Evolutionary conservation across 2,329 filamentous ascomycete species (phyloP).

Genomic region (Fusarium sp.): DNA sequence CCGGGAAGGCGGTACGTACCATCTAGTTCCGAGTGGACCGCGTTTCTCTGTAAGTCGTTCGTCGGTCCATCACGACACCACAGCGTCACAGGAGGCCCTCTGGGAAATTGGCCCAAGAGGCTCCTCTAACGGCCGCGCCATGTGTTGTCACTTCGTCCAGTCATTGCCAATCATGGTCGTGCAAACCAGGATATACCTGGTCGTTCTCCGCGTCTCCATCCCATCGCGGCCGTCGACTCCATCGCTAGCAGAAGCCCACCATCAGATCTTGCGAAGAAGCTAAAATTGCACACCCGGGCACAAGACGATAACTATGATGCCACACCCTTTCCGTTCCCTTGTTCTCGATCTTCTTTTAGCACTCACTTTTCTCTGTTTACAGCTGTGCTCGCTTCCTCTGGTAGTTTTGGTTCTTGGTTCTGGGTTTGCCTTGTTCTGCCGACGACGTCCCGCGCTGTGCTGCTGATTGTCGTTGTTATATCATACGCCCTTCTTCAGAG

Average conservation of each 20-base stretch:
- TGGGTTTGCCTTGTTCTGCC: slow-evolving; percentile 33
- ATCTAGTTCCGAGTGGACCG: slow-evolving; percentile 30
- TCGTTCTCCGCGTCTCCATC: slow-evolving; percentile 44
- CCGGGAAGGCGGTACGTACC: slow-evolving; percentile 34
- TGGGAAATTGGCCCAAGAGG: slow-evolving; percentile 47
- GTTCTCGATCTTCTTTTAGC: slow-evolving; percentile 17
- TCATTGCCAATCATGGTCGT: slow-evolving; percentile 40
- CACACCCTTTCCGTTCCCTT: slow-evolving; percentile 34
- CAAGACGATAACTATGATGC: slow-evolving; percentile 33
- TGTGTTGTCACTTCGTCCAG: slow-evolving; percentile 40
- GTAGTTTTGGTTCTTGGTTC: slow-evolving; percentile 19
- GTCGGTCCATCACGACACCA: slow-evolving; percentile 43
- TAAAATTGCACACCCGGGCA: slow-evolving; percentile 34
- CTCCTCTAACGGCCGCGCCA: slow-evolving; percentile 43
- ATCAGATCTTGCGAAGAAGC: slow-evolving; percentile 43
- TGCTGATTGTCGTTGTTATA: slow-evolving; percentile 40
- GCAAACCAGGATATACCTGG: slow-evolving; percentile 41
- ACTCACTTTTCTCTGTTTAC: slow-evolving; percentile 19
- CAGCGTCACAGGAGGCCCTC: slow-evolving; percentile 47
- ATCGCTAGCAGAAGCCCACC: slow-evolving; percentile 24
- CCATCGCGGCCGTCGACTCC: slow-evolving; percentile 24
- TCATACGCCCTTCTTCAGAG: neutral
- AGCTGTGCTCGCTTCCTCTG: slow-evolving; percentile 21
- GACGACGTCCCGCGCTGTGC: slow-evolving; percentile 34
- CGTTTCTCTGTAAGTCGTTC: slow-evolving; percentile 46